Conservation (phyloP, 441 rosid species). For the Syzygium syzygioides region DNA sequence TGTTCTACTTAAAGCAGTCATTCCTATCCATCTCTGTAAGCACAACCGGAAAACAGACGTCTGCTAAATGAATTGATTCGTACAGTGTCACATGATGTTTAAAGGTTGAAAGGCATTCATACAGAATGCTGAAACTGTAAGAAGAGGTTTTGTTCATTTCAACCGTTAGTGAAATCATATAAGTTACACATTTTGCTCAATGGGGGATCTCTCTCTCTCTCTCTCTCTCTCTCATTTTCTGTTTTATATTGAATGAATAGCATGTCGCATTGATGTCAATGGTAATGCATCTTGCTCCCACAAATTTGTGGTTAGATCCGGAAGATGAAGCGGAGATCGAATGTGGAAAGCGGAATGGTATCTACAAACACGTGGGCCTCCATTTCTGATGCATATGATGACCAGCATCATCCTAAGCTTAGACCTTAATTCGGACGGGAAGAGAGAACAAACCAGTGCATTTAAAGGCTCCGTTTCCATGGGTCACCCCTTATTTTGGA, state of each 20-base stretch:
- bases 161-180: not conserved
- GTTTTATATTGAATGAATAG: not conserved
- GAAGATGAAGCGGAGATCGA: not conserved
- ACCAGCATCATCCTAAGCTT: not conserved
- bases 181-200: not conserved
- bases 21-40: not conserved
- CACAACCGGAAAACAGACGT: not conserved
- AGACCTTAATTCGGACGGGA: not conserved
- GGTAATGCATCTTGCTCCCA: not conserved
- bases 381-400: not conserved
- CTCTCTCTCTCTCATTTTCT: not conserved
- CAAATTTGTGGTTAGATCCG: not conserved
- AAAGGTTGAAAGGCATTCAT: not conserved
- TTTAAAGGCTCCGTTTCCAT: not conserved
- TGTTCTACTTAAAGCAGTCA: not conserved
- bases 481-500: not conserved
- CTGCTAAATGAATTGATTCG: not conserved
- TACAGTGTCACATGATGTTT: not conserved
- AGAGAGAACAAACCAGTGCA: not conserved
- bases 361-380: not conserved
- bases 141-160: not conserved
- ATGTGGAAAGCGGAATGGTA: not conserved
- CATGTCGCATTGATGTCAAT: not conserved
- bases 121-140: not conserved
- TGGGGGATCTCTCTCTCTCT: not conserved